These are phyloP conservation scores for Tricholoma matsutake DNA, from an alignment of 768 basidiomycete genomes.

Conservation along the genomic window DNA sequence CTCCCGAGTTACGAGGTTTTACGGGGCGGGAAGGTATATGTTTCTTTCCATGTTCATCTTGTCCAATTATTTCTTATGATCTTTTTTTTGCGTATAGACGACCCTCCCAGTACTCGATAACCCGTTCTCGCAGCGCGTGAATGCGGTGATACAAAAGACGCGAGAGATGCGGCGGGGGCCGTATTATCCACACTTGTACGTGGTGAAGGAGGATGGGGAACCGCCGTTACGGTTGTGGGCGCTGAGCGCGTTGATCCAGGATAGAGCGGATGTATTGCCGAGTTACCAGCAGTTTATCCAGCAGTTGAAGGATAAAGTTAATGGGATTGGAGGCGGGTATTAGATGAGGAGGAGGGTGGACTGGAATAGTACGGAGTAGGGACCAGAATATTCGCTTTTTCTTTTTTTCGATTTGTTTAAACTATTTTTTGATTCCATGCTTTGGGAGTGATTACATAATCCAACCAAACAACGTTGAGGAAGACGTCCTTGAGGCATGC, in stretches of 20 bases:
- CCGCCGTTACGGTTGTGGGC: slow-evolving; percentile 95
- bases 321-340: slow-evolving; percentile 21
- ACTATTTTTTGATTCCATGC: no score
- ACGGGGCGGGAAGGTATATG: slow-evolving; percentile 85
- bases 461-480: neutral
- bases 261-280: slow-evolving; percentile 90
- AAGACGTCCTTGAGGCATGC: neutral
- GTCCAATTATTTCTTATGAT: slow-evolving; percentile 1
- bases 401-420: neutral
- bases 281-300: slow-evolving; percentile 95
- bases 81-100: slow-evolving; percentile 42
- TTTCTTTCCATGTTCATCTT: neutral
- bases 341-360: slow-evolving; percentile 2
- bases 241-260: slow-evolving; percentile 89
- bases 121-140: slow-evolving; percentile 92
- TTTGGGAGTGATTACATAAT: slow-evolving; percentile 1
- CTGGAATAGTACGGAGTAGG: neutral
- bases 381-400: neutral
- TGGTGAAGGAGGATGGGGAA: slow-evolving; percentile 98
- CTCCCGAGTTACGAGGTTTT: slow-evolving; percentile 84
- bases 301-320: slow-evolving; percentile 74
- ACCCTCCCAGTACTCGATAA: slow-evolving; percentile 92
- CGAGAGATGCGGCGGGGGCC: slow-evolving; percentile 91
- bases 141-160: slow-evolving; percentile 90
- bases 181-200: slow-evolving; percentile 91